A percentile compares a stretch with the other conserved stretches of the same genome.
Evolutionary conservation across 179 eudicot genomes (phyloP).

Genomic region (Beta corolliflora): DNA sequence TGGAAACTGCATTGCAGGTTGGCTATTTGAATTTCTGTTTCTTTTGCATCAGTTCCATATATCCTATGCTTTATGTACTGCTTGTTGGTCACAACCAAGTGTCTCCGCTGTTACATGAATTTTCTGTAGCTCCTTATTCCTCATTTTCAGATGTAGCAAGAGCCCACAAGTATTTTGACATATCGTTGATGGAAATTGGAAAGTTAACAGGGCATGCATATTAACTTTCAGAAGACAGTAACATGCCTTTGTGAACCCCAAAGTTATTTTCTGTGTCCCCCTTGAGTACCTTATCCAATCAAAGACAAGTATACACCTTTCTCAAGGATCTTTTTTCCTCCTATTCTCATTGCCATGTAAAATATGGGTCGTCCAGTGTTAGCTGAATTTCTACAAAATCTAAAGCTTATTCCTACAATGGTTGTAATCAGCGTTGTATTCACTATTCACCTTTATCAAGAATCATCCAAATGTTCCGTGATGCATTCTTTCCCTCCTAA

Average conservation of each 20-base stretch:
- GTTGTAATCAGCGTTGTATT: background rate
- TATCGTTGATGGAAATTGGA: background rate
- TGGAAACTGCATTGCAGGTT: slow-evolving; percentile 94
- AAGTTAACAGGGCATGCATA: background rate
- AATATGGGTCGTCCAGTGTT: background rate
- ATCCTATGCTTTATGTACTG: background rate
- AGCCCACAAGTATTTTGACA: background rate
- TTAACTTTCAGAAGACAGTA: slow-evolving; percentile 2
- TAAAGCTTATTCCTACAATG: background rate
- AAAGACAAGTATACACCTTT: background rate
- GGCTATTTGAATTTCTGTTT: slow-evolving; percentile 13
- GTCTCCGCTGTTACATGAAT: background rate
- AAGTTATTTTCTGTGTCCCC: background rate
- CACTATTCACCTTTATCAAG: background rate
- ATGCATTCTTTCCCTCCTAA: background rate
- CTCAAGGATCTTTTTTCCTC: background rate
- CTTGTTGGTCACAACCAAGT: slow-evolving; percentile 4
- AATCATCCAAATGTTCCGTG: background rate
- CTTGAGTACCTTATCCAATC: background rate
- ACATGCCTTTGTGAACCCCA: background rate
- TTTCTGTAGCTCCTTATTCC: background rate
- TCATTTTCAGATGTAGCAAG: background rate
- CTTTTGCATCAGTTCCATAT: background rate
- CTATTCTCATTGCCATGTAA: background rate
- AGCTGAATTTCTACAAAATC: background rate